phyloP scores from a whole-genome alignment of 768 basidiomycete species.

The Dictyophora rubrovolvata region DNA sequence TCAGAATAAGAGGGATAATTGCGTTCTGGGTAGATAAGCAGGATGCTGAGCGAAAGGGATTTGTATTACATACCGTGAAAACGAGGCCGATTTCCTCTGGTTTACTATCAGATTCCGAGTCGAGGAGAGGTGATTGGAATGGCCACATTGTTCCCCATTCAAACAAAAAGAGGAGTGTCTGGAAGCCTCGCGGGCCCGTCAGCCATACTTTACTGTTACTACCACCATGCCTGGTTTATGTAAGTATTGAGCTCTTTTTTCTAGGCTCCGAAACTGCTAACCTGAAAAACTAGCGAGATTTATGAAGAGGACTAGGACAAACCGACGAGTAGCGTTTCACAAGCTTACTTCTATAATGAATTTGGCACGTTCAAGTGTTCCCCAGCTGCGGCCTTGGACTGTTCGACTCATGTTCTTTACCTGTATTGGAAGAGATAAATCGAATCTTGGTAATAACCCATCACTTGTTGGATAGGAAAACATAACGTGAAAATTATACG shows the following conservation, averaged over 20 bases:
- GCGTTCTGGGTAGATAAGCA: not conserved
- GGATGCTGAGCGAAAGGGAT: not conserved
- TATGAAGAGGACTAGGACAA: not conserved
- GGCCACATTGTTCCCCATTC: conserved; percentile 24
- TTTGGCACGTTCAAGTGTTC: conserved; percentile 17
- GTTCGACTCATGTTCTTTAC: conserved; percentile 15
- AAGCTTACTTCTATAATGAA: conserved; percentile 12
- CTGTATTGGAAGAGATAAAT: conserved; percentile 15
- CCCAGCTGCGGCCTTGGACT: conserved; percentile 20
- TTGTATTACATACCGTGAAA: not conserved
- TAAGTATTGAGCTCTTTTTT: not conserved
- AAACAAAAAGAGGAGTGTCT: conserved; percentile 17
- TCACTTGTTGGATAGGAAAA: conserved; percentile 18
- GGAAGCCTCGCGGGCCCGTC: conserved; percentile 16
- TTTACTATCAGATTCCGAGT: not conserved
- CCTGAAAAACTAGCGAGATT: not conserved
- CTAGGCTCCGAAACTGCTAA: not conserved
- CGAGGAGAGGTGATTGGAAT: conserved; percentile 17
- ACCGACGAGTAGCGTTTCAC: not conserved
- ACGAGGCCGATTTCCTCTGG: not conserved
- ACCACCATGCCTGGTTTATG: no score
- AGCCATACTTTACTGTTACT: not conserved
- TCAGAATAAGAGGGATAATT: not conserved
- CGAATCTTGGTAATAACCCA: conserved; percentile 15
- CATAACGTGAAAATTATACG: conserved; percentile 17